Evolutionary conservation across 345 rosid genomes (phyloP), one percentile per base, ranked within the genome.

Genomic region (Arabidopsis arenosa): DNA sequence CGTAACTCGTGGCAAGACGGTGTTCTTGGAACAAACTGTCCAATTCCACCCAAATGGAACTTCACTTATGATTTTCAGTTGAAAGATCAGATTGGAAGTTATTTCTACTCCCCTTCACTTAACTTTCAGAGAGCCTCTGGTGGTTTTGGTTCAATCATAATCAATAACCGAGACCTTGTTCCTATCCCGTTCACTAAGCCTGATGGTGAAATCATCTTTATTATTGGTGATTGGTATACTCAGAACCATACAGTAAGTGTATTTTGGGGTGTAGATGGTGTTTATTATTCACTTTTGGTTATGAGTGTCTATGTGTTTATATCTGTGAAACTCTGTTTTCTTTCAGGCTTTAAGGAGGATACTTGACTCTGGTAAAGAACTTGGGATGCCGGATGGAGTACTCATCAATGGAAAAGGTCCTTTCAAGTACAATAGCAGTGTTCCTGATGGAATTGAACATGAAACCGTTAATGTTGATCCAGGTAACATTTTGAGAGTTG

Each of bases 31-130:
- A 90, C 99, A 6, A 92, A 77, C 64, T 95, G 99, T 75, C 93
- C 99, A 7, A 83, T 95, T 75, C 91, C 85, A 40, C 74, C 86
- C 0, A 81, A 68, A 12, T 74, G 80, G 87, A 88, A 89, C 63
- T 95, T 79, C 73, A 88, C 96, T 75, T 95, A 95, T 72, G 79
- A 52, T 12, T 95, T 95, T 75, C 99, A 95, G 80, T 80, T 88
- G 41, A 95, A 95, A 83, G 99, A 95, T 84, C 92, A 95, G 87
- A 88, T 95, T 74, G 98, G 99, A 23, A 95, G 98, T 79, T 90
- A 73, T 80, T 92, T 85, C 85, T 95, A 95, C 80, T 87, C 48
- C 70, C 98, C 98, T 3, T 85, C 97, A 4, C 89, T 95, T 39
- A 83, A 85, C 73, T 82, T 92, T 53, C 99, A 92, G 74, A 83